Conservation (phyloP, 2,329 filamentous ascomycete species). For the Boeremia exigua region DNA sequence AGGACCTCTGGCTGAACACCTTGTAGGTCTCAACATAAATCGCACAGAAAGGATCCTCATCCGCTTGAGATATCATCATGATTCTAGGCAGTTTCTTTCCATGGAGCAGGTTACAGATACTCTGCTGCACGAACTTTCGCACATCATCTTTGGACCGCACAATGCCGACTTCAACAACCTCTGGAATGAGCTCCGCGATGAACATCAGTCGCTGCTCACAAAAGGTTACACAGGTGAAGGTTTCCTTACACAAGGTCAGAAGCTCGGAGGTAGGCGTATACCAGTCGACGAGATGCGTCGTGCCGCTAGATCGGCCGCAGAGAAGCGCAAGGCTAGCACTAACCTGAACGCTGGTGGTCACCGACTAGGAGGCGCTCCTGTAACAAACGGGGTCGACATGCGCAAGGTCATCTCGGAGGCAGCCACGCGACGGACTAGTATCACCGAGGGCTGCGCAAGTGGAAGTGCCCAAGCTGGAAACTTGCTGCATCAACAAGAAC, state of each 20-base stretch:
- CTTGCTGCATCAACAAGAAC: conserved; percentile 70
- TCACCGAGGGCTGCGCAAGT: conserved; percentile 77
- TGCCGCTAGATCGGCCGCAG: conserved; percentile 74
- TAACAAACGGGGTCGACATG: conserved; percentile 69
- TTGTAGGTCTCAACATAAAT: conserved; percentile 74
- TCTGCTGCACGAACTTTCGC: conserved; percentile 91
- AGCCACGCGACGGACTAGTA: conserved; percentile 68
- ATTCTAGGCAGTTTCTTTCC: conserved; percentile 77
- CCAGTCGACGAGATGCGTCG: conserved; percentile 74
- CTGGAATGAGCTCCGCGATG: conserved; percentile 88
- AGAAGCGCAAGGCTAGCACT: conserved; percentile 67
- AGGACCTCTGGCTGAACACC: conserved; percentile 20
- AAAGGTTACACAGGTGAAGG: conserved; percentile 93
- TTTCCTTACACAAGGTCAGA: conserved; percentile 77
- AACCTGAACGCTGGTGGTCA: conserved; percentile 74
- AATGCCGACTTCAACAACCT: conserved; percentile 81
- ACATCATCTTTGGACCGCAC: conserved; percentile 84
- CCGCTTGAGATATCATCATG: conserved; percentile 76
- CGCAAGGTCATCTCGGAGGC: conserved; percentile 75
- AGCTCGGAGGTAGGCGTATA: conserved; percentile 68
- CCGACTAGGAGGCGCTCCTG: conserved; percentile 70
- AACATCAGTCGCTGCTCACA: conserved; percentile 74
- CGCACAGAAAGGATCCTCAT: conserved; percentile 79
- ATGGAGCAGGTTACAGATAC: conserved; percentile 85
- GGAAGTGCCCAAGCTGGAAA: conserved; percentile 70